Conservation (phyloP, 2,329 filamentous ascomycete genomes). For the Cytospora piceicola region DNA sequence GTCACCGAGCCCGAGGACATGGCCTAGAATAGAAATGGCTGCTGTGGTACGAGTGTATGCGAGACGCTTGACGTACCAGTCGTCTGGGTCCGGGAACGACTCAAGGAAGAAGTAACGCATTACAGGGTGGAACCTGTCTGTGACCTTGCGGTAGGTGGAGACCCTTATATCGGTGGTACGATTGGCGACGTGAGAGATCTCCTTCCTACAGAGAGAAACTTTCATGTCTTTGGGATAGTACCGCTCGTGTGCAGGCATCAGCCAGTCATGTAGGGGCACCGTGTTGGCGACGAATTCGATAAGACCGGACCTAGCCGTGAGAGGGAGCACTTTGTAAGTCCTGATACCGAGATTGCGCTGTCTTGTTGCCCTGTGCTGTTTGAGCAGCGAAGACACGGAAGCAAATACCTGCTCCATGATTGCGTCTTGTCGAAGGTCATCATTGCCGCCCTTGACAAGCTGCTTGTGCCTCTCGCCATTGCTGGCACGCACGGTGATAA, state of each 20-base stretch:
- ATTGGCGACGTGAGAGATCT: constrained; percentile 74
- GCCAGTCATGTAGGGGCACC: constrained; percentile 86
- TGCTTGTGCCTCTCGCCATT: constrained; percentile 85
- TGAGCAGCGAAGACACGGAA: constrained; percentile 87
- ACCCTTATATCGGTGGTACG: constrained; percentile 73
- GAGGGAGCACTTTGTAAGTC: constrained; percentile 94
- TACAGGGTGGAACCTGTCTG: constrained; percentile 84
- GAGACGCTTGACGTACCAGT: constrained; percentile 89
- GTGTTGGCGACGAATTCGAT: constrained; percentile 98
- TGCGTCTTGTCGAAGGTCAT: constrained; percentile 94
- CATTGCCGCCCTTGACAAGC: constrained; percentile 92
- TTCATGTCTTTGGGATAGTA: constrained; percentile 88
- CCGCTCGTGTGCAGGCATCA: constrained; percentile 85
- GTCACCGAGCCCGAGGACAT: constrained; percentile 90
- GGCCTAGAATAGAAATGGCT: constrained; percentile 91
- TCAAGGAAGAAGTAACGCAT: constrained; percentile 98
- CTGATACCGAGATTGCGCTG: constrained; percentile 88
- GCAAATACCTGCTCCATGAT: constrained; percentile 99
- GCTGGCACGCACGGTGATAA: constrained; percentile 78
- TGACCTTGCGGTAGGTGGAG: constrained; percentile 75
- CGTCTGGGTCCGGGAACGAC: constrained; percentile 87
- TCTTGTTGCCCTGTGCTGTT: constrained; percentile 82
- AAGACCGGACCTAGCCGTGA: constrained; percentile 82
- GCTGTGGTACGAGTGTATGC: constrained; percentile 94
- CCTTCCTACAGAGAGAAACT: constrained; percentile 73